Evolutionary conservation across 2,329 filamentous ascomycete species (phyloP).

Genomic region (Fusarium piperis): DNA sequence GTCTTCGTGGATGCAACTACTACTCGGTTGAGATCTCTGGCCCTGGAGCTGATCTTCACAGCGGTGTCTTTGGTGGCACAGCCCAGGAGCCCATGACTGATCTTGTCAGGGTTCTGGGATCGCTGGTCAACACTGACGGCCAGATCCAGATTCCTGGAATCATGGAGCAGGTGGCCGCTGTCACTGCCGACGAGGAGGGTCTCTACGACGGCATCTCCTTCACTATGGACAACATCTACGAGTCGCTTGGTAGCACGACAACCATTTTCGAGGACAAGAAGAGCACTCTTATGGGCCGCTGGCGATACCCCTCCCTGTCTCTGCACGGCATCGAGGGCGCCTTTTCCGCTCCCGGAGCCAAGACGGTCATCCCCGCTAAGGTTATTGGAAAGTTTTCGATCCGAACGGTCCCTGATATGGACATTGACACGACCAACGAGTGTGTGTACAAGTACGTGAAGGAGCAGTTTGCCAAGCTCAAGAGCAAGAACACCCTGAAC

Average conservation of each 20-base stretch:
- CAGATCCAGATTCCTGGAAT: conserved; percentile 96
- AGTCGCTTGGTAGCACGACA: conserved; percentile 89
- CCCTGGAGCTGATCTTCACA: conserved; percentile 93
- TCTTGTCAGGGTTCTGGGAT: conserved; percentile 81
- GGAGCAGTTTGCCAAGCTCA: conserved; percentile 84
- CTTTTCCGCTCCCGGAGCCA: conserved; percentile 91
- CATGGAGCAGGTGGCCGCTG: conserved; percentile 88
- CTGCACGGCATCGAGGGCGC: conserved; percentile 95
- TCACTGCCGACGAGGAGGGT: conserved; percentile 85
- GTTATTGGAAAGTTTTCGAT: conserved; percentile 99
- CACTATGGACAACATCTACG: conserved; percentile 94
- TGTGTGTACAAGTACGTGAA: conserved; percentile 86
- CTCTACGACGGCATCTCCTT: conserved; percentile 94
- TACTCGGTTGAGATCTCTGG: conserved; percentile 92
- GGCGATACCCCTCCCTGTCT: conserved; percentile 93
- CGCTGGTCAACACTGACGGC: conserved; percentile 87
- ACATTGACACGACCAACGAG: conserved; percentile 87
- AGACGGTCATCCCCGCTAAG: conserved; percentile 98
- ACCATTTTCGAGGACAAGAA: conserved; percentile 91
- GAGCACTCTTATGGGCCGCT: conserved; percentile 91
- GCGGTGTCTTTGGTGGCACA: conserved; percentile 94
- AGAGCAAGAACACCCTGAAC: conserved; percentile 91
- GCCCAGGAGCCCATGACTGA: conserved; percentile 99
- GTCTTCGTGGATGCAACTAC: conserved; percentile 97
- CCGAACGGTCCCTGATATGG: conserved; percentile 97